Evolutionary conservation across 2,329 filamentous ascomycete species (phyloP).

Genomic region (Helminthosporium solani): DNA sequence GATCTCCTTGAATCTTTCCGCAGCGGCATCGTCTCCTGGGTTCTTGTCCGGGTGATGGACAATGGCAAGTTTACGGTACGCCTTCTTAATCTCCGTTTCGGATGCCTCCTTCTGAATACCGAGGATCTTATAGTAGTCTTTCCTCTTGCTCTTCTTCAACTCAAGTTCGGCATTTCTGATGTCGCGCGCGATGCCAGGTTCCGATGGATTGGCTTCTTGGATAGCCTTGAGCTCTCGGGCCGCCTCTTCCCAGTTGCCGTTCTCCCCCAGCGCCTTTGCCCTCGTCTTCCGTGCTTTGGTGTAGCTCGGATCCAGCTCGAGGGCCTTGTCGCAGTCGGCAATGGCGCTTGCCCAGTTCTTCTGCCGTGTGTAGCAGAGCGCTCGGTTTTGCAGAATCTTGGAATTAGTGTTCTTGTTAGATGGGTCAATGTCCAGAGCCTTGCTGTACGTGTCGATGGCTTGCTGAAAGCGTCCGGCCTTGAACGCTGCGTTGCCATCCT

Average conservation of each 20-base stretch:
- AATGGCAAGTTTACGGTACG: constrained; percentile 92
- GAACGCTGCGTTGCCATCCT: constrained; percentile 88
- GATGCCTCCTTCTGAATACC: constrained; percentile 81
- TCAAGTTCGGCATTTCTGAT: constrained; percentile 89
- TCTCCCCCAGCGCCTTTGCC: constrained; percentile 82
- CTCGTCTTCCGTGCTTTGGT: constrained; percentile 90
- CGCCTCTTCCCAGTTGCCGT: constrained; percentile 89
- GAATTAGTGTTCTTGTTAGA: constrained; percentile 89
- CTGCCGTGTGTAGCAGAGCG: constrained; percentile 77
- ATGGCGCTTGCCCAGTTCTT: constrained; percentile 83
- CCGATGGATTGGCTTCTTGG: constrained; percentile 77
- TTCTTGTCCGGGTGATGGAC: constrained; percentile 98
- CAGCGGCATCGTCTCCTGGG: constrained; percentile 77
- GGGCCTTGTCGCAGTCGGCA: constrained; percentile 79
- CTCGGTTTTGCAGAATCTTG: constrained; percentile 91
- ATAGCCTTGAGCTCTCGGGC: constrained; percentile 86
- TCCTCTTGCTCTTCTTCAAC: constrained; percentile 94
- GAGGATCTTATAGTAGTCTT: constrained; percentile 99
- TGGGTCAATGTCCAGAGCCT: constrained; percentile 82
- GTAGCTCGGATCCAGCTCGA: constrained; percentile 80
- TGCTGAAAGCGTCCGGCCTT: constrained; percentile 78
- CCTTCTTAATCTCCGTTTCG: constrained; percentile 89
- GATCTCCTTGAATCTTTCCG: constrained; percentile 95
- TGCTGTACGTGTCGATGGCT: constrained; percentile 81
- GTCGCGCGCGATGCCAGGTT: constrained; percentile 78